Percentiles rank a stretch among this genome's conserved stretches.
Evolutionary conservation across 2,329 filamentous ascomycete species (phyloP).

Genomic region (Aspergillus calidoustus): DNA sequence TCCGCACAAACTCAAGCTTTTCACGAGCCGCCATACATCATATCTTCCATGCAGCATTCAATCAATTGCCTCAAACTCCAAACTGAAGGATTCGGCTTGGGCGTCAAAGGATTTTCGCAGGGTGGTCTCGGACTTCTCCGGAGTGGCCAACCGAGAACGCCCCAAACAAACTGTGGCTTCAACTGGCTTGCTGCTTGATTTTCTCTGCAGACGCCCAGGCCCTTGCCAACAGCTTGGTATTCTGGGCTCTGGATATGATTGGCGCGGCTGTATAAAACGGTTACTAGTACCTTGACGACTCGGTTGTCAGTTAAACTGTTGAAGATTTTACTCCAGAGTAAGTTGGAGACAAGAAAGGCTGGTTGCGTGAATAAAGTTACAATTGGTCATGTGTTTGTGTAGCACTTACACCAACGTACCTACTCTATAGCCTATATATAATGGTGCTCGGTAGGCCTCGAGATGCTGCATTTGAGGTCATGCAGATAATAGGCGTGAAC

Average conservation of each 20-base stretch:
- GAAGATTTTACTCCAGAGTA: too few species aligned
- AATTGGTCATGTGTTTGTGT: neutral
- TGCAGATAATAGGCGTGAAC: too few species aligned
- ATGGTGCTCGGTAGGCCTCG: too few species aligned
- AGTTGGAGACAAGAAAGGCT: too few species aligned
- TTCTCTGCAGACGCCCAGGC: neutral
- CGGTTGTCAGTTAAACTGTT: too few species aligned
- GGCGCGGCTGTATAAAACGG: neutral
- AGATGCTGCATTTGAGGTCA: too few species aligned
- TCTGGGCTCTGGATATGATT: neutral
- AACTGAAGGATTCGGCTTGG: neutral
- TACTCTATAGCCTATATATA: neutral
- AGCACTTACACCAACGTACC: neutral
- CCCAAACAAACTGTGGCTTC: neutral
- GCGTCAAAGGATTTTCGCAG: neutral
- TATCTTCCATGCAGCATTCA: neutral
- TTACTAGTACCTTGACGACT: neutral
- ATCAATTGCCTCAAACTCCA: neutral
- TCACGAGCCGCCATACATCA: neutral
- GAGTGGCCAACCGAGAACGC: neutral
- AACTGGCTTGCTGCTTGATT: neutral
- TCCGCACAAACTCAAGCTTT: neutral
- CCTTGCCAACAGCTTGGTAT: neutral
- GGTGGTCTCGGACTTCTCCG: neutral
- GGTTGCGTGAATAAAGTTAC: neutral